A percentile compares a stretch with the other conserved stretches of the same genome.
These are phyloP conservation scores for Pichia nakasei DNA, from an alignment of 805 yeast species.

Conservation along the genomic window DNA sequence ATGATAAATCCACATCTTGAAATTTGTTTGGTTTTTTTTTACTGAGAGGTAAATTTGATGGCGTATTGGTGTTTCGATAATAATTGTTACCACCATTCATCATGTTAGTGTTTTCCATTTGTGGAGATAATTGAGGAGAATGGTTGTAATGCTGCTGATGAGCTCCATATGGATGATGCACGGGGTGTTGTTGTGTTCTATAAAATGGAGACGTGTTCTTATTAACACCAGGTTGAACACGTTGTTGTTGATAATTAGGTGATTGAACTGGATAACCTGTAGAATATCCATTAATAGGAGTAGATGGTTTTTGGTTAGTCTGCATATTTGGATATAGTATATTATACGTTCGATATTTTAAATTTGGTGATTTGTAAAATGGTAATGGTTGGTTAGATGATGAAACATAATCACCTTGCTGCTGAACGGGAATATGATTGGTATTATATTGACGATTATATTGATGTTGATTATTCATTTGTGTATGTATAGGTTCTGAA, in stretches of 20 bases:
- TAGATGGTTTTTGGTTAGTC: background rate
- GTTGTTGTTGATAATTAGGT: background rate
- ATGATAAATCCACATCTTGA: conserved; percentile 8
- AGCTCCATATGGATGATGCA: background rate
- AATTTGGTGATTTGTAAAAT: background rate
- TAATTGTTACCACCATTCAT: background rate
- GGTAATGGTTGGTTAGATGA: background rate
- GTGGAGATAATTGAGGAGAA: background rate
- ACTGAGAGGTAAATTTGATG: background rate
- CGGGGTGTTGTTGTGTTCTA: background rate
- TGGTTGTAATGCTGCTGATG: background rate
- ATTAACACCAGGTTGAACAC: background rate
- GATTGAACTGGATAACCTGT: background rate
- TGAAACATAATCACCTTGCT: no score
- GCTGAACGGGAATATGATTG: background rate
- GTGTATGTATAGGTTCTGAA: no score
- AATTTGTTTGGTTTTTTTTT: conserved; percentile 2
- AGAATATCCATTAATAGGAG: no score
- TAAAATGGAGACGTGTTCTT: background rate
- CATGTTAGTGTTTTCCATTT: background rate
- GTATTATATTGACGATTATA: background rate
- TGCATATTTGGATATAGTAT: background rate
- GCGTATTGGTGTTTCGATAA: background rate
- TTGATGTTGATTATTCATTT: background rate
- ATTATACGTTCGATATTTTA: background rate